Evolutionary conservation across 1,284 basidiomycete genomes (phyloP), one percentile per base, ranked within the genome.

Genomic region (Pterula multifida): DNA sequence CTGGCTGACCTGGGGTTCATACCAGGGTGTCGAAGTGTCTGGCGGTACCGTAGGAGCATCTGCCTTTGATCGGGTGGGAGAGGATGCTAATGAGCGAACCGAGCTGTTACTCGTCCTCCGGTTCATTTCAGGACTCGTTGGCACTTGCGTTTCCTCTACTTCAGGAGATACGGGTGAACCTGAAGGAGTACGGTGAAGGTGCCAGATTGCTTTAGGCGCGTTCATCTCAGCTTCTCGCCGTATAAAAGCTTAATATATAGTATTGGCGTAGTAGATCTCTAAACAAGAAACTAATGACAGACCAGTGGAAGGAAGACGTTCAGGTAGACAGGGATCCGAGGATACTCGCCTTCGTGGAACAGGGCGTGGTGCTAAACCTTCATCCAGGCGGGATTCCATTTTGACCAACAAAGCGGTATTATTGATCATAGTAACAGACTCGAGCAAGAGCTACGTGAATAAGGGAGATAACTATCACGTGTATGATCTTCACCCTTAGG

Each of bases 221-320:
- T 68, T 58, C 26, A 62, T 60, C 42, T 73, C 69, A 23, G 81
- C 85, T 65, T 88, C 85, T 47, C 84, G 76, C 63, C 75, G 68
- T 21, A 88, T 62, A 56, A 85, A 80, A 49, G 74, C 83, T 85
- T 65, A 48, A 57, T 49, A 55, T 56, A 36, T 36, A 36, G n/a
- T 25, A 26, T 46, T 44, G 24, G 46, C 45, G 35, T 50, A 49
- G 51, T 50, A 53, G 17, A 24, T 44, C 23, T 19, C 36, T 53
- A 48, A 35, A 48, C 42, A 47, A 49, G 15, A 15, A 15, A 32
- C 28, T 15, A 15, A 32, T 15, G 44, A 69, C 72, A 50, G 56
- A 81, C 85, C 72, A 51, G 64, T 74, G 15, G 76, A 75, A 19
- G 85, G 85, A 36, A 88, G 69, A n/a, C 83, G 71, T 46, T 71